Percentiles rank a stretch among this genome's conserved stretches.
phyloP scores from a whole-genome alignment of 2,329 filamentous ascomycete genomes.

The Neospermospora avenae region DNA sequence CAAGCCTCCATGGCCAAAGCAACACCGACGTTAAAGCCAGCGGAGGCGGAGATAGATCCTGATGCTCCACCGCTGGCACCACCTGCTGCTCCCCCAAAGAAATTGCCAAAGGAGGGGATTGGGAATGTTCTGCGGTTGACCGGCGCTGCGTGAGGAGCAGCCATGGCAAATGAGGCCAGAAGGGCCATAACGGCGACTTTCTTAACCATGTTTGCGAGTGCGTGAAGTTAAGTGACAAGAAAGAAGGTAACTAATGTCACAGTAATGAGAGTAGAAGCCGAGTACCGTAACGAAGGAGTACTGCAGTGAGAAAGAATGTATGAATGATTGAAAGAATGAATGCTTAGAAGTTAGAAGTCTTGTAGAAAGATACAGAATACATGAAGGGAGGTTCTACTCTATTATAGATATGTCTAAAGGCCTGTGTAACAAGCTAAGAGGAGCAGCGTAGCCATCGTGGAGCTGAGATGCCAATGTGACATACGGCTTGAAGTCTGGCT shows the following conservation, averaged over 20 bases:
- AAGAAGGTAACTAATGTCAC: neutral
- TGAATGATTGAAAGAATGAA: no score
- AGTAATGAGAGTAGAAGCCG: neutral
- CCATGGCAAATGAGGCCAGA: slow-evolving; percentile 2
- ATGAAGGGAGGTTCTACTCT: no score
- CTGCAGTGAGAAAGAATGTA: neutral
- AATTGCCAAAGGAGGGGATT: neutral
- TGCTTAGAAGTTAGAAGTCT: no score
- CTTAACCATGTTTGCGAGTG: slow-evolving; percentile 1
- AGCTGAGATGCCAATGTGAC: no score
- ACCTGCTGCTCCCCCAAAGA: neutral
- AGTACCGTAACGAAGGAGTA: neutral
- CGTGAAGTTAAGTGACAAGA: neutral
- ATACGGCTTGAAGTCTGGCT: no score
- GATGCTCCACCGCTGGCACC: no score
- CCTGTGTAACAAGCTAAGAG: no score
- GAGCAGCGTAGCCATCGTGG: no score
- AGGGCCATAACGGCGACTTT: slow-evolving; percentile 2
- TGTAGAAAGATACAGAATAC: no score
- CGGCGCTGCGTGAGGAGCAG: neutral
- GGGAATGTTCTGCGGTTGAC: neutral
- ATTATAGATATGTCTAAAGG: no score
- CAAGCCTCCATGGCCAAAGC: slow-evolving; percentile 2
- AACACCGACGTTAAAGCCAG: slow-evolving; percentile 2
- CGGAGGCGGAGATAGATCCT: neutral